A percentile compares a stretch with the other conserved stretches of the same genome.
Evolutionary conservation across 129 eudicot genomes (phyloP).

Genomic region (Lactuca sativa): DNA sequence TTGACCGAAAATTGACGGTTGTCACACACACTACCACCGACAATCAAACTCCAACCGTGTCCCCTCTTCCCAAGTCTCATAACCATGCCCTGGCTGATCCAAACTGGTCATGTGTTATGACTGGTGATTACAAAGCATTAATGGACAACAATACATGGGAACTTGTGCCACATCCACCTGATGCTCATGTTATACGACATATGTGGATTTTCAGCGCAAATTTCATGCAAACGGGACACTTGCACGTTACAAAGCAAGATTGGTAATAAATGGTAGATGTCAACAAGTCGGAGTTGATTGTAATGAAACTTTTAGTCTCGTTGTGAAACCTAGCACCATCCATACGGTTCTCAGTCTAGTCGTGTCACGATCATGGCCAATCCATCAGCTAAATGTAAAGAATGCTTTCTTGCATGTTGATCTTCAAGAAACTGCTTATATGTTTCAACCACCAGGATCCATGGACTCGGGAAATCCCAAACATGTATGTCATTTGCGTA

Average conservation of each 20-base stretch:
- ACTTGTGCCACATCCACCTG: neutral
- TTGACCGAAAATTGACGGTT: too few species aligned
- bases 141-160: neutral
- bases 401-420: too few species aligned
- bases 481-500: neutral
- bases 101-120: too few species aligned
- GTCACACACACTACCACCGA: too few species aligned
- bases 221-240: neutral
- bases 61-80: neutral
- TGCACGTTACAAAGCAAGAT: too few species aligned
- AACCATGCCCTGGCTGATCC: neutral
- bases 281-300: too few species aligned
- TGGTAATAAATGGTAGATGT: too few species aligned
- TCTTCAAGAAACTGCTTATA: too few species aligned
- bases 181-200: neutral
- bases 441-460: neutral
- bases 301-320: neutral
- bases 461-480: neutral
- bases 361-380: neutral
- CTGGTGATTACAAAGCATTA: neutral
- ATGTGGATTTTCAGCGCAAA: constrained; percentile 9
- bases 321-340: neutral
- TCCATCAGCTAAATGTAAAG: neutral
- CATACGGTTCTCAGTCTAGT: neutral
- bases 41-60: too few species aligned